Base-by-base conservation (phyloP, 352 stramenopile species). In the Phytophthora sojae region DNA sequence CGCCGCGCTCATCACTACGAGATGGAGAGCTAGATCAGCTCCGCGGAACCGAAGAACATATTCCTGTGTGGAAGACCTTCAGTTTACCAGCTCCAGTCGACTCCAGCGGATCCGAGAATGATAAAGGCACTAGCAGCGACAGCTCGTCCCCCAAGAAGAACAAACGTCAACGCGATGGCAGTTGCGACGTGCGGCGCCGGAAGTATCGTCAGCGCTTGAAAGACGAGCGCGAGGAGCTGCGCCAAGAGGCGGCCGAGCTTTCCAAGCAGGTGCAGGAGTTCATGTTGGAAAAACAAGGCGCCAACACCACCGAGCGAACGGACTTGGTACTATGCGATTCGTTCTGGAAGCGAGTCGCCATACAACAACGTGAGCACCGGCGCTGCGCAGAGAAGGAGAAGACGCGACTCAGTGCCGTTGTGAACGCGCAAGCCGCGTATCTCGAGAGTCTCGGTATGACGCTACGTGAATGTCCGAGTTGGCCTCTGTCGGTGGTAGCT, bases 321-420 rank as follows among this genome's bases (percentile, higher is more conserved):
- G 37, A 45, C 37, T 45, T 45, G 37, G 9, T 14, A 17, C 37
- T 45, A 17, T 4, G 2, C 9, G 15, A 45, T 17, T 45, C 37
- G 9, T 45, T 45, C 15, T 45, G 37, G 37, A 45, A 45, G 37
- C 9, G 37, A 6, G 37, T 45, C 15, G 37, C 37, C 3, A 2
- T 45, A 45, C 37, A 17, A 6, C 37, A 45, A 45, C 37, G 37
- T 17, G 37, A 45, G 37, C 37, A 4, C 1, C 37, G 37, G 15
- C 9, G 2, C 15, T 45, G 37, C 37, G 62, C 53, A n/a, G 62
- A 69, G 14, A 30, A 8, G 23, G n/a, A 52, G 25, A 60, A 52
- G 21, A 52, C 39, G 30, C 17, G 55, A 11, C 55, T 61, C 11
- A 12, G 32, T 6, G 39, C n/a, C 8, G 14, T 30, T 11, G 25